Evolutionary conservation across 805 yeast genomes (phyloP).

Genomic region (Starmerella floris): DNA sequence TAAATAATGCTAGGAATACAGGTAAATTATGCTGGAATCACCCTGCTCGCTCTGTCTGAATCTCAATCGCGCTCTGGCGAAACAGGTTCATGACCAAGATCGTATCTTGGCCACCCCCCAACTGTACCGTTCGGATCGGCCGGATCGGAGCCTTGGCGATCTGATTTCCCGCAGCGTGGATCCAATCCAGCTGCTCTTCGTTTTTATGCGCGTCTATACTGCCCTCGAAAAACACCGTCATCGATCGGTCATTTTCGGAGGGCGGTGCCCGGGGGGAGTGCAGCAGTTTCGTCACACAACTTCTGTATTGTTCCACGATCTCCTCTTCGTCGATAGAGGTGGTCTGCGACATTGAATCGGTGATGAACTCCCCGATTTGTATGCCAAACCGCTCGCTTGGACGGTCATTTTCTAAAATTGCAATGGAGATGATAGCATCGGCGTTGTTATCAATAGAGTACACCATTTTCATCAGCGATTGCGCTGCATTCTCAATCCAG

Average conservation of each 20-base stretch:
- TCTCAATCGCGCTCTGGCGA: too few relatives aligned
- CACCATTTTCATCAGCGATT: conserved; percentile 10
- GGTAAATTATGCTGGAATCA: too few relatives aligned
- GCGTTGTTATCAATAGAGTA: background rate
- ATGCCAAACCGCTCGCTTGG: conserved; percentile 33
- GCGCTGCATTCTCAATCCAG: conserved; percentile 33
- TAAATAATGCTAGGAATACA: too few relatives aligned
- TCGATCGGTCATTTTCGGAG: conserved; percentile 2
- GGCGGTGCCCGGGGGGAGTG: background rate
- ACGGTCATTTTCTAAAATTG: conserved; percentile 28
- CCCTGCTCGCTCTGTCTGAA: too few relatives aligned
- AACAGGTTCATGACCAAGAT: conserved; percentile 25
- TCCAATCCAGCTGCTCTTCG: background rate
- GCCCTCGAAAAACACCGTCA: conserved; percentile 17
- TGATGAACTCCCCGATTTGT: conserved; percentile 24
- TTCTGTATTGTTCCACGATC: conserved; percentile 11
- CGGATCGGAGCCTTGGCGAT: conserved; percentile 28
- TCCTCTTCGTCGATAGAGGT: conserved; percentile 3
- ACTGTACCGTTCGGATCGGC: conserved; percentile 9
- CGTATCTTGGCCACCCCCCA: background rate
- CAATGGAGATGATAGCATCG: conserved; percentile 21
- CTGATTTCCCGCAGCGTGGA: background rate
- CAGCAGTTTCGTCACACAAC: conserved; percentile 9
- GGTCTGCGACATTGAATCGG: background rate
- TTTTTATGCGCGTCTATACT: background rate